Percentiles rank a stretch among this genome's conserved stretches.
Conservation (phyloP, 352 stramenopile species). For the Pythium rishiriense region DNA sequence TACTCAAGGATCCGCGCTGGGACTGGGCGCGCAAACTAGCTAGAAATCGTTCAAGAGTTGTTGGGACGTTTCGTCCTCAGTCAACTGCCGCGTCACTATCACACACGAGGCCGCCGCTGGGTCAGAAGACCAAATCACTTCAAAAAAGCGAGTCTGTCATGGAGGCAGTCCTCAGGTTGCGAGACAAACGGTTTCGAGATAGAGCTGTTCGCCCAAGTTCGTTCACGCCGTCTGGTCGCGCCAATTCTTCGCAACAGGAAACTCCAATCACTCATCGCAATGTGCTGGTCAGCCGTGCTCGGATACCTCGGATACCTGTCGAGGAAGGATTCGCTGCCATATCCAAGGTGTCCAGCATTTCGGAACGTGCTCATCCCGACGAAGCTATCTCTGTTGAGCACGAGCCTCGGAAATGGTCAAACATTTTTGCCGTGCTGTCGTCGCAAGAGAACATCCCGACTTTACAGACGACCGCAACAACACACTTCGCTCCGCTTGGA, state of each 20-base stretch:
- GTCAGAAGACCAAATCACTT: background rate
- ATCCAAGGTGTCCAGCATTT: background rate
- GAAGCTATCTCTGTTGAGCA: background rate
- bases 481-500: background rate
- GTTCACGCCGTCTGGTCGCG: background rate
- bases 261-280: background rate
- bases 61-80: background rate
- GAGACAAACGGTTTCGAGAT: conserved; percentile 41
- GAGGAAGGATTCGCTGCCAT: background rate
- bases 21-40: conserved; percentile 26
- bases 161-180: conserved; percentile 49
- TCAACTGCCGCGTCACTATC: background rate
- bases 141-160: conserved; percentile 33
- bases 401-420: conserved; percentile 11
- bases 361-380: background rate
- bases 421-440: conserved; percentile 15
- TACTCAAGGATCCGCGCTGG: conserved; percentile 24
- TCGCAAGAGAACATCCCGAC: conserved; percentile 15
- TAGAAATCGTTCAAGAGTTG: conserved; percentile 12
- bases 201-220: background rate
- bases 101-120: background rate
- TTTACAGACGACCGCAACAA: background rate
- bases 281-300: background rate
- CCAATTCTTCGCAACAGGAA: background rate
- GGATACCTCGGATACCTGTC: background rate